These are phyloP conservation scores for Incumbomyces delicatus DNA, from an alignment of 2,329 filamentous ascomycete genomes.

Conservation along the genomic window DNA sequence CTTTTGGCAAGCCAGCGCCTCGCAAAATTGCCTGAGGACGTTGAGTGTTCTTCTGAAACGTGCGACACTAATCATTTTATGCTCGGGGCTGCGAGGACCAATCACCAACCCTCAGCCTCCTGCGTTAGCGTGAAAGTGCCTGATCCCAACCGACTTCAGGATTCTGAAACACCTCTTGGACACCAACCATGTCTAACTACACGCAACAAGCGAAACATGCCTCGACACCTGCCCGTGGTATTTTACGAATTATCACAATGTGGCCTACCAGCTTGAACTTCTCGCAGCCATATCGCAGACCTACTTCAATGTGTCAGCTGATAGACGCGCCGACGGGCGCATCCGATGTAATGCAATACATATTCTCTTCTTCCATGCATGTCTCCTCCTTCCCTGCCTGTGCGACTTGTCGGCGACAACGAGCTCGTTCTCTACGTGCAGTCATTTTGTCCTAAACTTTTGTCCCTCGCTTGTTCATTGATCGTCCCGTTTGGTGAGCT, in stretches of 20 bases:
- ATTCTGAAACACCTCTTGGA: background rate
- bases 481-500: slow-evolving; percentile 1
- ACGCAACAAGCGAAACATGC: background rate
- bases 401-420: background rate
- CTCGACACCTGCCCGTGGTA: background rate
- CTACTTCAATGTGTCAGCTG: background rate
- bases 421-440: no score
- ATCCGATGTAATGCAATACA: background rate
- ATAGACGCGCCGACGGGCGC: background rate
- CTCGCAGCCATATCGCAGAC: background rate
- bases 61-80: background rate
- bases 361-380: slow-evolving; percentile 1
- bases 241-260: background rate
- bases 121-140: background rate
- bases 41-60: background rate
- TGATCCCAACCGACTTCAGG: background rate
- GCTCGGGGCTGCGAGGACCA: background rate
- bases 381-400: background rate
- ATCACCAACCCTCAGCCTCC: background rate
- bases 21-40: background rate
- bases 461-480: no score
- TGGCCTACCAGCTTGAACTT: background rate
- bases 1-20: background rate
- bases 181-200: slow-evolving; percentile 4
- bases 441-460: no score